Base-by-base conservation (phyloP, 768 basidiomycete genomes). In the Mycena alexandri region DNA sequence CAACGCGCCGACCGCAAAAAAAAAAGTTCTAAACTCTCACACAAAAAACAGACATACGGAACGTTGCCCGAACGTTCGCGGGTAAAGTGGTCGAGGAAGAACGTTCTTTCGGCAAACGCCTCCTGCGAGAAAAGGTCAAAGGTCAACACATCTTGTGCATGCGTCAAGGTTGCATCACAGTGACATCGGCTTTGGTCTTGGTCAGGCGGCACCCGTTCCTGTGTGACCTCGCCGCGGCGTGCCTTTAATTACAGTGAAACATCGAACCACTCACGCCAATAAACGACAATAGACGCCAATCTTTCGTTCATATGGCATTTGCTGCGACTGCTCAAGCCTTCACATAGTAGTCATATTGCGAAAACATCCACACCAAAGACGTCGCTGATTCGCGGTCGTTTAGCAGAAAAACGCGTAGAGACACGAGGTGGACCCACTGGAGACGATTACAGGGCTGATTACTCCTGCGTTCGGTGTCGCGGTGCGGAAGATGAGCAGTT, bases 281-380 rank as follows among this genome's bases (percentile, higher is more conserved):
- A 29, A 29, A 46, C 58, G 58, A 11, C n/a, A 25, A 46, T 11
- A 5, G 46, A 47, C n/a, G 42, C 25, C 38, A 55, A 55, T 43
- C 51, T 24, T 41, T 46, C 53, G 42, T 25, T 59, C 58, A 59
- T 60, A 22, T 48, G 9, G 44, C 38, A 22, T 44, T 44, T 33
- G 34, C 34, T 5, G 12, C 5, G 12, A 36, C 7, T 38, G 38
- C 38, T 55, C 72, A 77, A 36, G 68, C 36, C 69, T 79, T 80
- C 74, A 96, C 87, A 79, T 96, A 96, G 78, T 87, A 93, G 54
- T 90, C 86, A 74, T 95, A 94, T 74, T 95, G 92, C 22, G 80
- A 80, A 71, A 93, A 80, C 95, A 96, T 96, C 95, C 95, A 96
- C 60, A 91, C 77, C 65, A 96, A 81, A 1, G 91, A 90, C 2